Percentiles rank a stretch among this genome's conserved stretches.
Evolutionary conservation across 805 yeast genomes (phyloP).

Genomic region (Nakazawaea siamensis): DNA sequence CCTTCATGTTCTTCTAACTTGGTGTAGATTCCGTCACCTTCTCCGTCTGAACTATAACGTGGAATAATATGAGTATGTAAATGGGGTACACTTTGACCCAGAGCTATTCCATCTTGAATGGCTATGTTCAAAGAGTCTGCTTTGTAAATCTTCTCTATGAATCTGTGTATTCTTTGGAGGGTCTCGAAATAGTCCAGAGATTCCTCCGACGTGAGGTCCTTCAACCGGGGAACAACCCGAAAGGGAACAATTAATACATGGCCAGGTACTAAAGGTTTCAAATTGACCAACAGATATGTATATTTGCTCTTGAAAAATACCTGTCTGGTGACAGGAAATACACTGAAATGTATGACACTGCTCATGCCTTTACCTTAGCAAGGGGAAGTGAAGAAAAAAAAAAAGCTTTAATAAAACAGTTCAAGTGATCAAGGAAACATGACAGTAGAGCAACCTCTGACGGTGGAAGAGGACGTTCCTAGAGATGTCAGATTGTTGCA

Average conservation of each 20-base stretch:
- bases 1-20: slow-evolving; percentile 49
- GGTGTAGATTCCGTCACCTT: slow-evolving; percentile 69
- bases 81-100: slow-evolving; percentile 96
- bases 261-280: slow-evolving; percentile 90
- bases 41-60: slow-evolving; percentile 49
- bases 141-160: slow-evolving; percentile 56
- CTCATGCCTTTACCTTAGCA: slow-evolving; percentile 3
- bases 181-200: slow-evolving; percentile 70
- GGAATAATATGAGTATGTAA: slow-evolving; percentile 93
- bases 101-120: slow-evolving; percentile 93
- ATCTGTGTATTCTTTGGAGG: slow-evolving; percentile 59
- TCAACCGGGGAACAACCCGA: slow-evolving; percentile 57
- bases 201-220: slow-evolving; percentile 68
- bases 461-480: slow-evolving; percentile 39
- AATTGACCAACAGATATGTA: slow-evolving; percentile 81
- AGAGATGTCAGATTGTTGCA: slow-evolving; percentile 89
- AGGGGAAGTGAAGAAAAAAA: not conserved
- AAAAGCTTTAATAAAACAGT: not conserved
- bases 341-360: slow-evolving; percentile 12
- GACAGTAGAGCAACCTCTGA: slow-evolving; percentile 11
- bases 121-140: slow-evolving; percentile 87
- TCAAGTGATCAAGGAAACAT: not conserved
- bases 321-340: slow-evolving; percentile 47
- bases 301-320: slow-evolving; percentile 38
- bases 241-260: slow-evolving; percentile 86